Conservation (phyloP, 73 alveolate genomes). For the Durusdinium trenchii region DNA sequence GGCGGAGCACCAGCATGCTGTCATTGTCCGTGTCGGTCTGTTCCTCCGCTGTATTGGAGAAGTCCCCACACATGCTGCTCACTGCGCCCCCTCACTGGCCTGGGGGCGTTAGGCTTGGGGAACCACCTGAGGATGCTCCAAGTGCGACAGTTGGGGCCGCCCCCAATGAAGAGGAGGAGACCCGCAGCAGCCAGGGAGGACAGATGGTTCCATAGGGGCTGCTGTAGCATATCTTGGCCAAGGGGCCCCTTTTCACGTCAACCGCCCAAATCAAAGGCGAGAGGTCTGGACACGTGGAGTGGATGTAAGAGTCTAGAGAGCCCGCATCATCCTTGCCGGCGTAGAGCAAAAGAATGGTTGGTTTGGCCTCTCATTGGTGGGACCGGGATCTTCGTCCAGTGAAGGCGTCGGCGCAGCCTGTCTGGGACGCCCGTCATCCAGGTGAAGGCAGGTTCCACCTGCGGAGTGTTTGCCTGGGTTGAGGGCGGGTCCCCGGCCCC, state of each 20-base stretch:
- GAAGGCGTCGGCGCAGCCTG: not conserved
- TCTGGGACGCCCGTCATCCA: not conserved
- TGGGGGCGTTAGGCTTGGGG: constrained; percentile 1
- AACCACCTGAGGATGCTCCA: constrained; percentile 39
- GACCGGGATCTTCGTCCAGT: not conserved
- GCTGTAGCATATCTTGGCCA: not conserved
- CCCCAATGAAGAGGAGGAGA: not conserved
- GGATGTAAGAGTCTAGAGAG: not conserved
- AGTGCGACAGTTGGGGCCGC: constrained; percentile 47
- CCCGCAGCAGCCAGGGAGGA: not conserved
- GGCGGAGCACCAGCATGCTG: not conserved
- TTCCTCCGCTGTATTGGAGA: not conserved
- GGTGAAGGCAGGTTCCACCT: too few species aligned
- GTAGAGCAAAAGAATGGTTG: not conserved
- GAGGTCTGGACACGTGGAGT: too few species aligned
- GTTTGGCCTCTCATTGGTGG: not conserved
- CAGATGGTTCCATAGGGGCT: not conserved
- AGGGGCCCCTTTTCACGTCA: not conserved
- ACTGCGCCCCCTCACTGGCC: not conserved
- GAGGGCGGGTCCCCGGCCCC: not conserved
- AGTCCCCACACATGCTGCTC: not conserved
- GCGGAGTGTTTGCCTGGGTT: too few species aligned
- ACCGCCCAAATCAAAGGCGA: not conserved
- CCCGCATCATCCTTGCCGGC: not conserved
- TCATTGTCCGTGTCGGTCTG: not conserved